Base-by-base conservation (phyloP, 2,329 filamentous ascomycete genomes). In the Paraphaeosphaeria minitans region DNA sequence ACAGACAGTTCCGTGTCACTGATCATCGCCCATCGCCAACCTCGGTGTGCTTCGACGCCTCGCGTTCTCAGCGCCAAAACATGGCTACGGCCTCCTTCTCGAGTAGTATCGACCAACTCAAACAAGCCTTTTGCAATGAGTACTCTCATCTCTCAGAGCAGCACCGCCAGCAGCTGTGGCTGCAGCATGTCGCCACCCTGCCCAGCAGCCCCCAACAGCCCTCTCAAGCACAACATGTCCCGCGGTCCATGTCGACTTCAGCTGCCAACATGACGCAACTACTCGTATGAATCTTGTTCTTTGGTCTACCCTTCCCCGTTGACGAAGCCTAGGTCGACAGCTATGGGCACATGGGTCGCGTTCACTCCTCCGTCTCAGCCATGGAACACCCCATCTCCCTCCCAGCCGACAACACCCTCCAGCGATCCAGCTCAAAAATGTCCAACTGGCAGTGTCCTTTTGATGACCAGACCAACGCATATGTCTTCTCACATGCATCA, bases 131-230 rank as follows among this genome's bases (percentile, higher is more conserved):
- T 66, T 77, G 69, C 70, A 64, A 53, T 46, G 62, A 66, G 52
- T 63, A 78, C 55, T 56, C 67, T 45, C 62, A 73, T 54, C 71
- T 77, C 46, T 64, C 75, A 43, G 72, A 76, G 41, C 65, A 74
- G 37, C 63, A 77, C 57, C 73, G 71, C 57, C 70, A 75, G 46
- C 58, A 65, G n/a, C 70, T 70, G 50, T 79, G 76, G 77, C 59
- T 62, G 24, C 67, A 73, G 48, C 64, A 74, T 37, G 62, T 64
- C 52, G 63, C 72, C 16, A 47, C 59, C 45, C 59, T 57, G 41
- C 58, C 64, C 35, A 56, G 48, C 46, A 47, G 43, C 49, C 31
- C 55, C 35, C 47, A 62, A 47, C 64, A 66, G 48, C 56, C 64
- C 37, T 66, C 69, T 37, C 66, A 66, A 55, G 66, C 65, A 48